Base-by-base conservation (phyloP, 257 asterid species). In the Capsicum chinense region DNA sequence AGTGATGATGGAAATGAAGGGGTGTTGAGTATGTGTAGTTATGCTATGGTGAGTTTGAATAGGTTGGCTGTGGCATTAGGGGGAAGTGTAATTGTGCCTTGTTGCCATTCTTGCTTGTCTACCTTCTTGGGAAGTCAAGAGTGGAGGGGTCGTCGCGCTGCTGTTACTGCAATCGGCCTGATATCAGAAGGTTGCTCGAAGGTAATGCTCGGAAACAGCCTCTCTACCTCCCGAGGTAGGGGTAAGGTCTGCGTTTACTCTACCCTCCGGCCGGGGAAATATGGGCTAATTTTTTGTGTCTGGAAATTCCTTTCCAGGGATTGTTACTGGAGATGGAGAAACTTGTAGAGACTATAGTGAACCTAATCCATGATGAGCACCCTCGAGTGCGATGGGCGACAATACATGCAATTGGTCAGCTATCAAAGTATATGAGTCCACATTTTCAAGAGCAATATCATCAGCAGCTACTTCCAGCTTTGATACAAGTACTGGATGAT, bases 371-470 rank as follows among this genome's bases (percentile, higher is more conserved):
- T 52, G 85, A 83, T 13, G 15, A 4, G 19, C 71, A 83, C 47
- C 71, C 85, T 44, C 81, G 82, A 50, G 85, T 83, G 56, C 82
- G 82, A n/a, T 83, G 82, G 85, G 81, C 81, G 10, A 60, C 82
- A 42, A 57, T 83, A 42, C 69, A 19, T 54, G 21, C 81, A 35
- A 57, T 83, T 83, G 85, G 85, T 39, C 69, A 83, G 56, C 35
- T 83, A 13, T 83, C 85, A 37, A 70, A 5, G 19, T 35, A 70
- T 57, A n/a, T 83, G 63, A 6, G 56, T 13, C 85, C 71, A 1
- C 56, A 10, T 70, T 67, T 56, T 42, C 85, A 70, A 52, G 69
- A 56, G 15, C 11, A 39, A 70, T 56, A 56, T 70, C 71, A 70
- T 70, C 67, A 74, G 16, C 79, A 83, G 47, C 4, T 83, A 48